Evolutionary conservation across 2,329 filamentous ascomycete species (phyloP).

Genomic region (Fulvia fulva): DNA sequence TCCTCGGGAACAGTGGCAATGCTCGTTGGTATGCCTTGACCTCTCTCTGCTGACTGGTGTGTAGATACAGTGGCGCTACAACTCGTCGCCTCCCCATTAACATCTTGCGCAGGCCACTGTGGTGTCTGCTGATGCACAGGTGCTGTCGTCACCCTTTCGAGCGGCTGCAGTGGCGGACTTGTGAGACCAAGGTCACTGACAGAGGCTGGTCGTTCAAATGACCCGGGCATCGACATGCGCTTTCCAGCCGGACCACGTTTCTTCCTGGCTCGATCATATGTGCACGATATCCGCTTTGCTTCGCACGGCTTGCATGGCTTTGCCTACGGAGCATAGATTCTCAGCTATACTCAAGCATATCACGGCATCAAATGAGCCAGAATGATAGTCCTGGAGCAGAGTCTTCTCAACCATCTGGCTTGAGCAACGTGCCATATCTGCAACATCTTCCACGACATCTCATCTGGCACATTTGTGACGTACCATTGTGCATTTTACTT

Average conservation of each 20-base stretch:
- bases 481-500: slow-evolving; percentile 39
- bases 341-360: slow-evolving; percentile 1
- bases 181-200: slow-evolving; percentile 22
- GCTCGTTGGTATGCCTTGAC: not conserved
- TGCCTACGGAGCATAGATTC: slow-evolving; percentile 13
- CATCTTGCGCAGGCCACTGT: not conserved
- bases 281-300: slow-evolving; percentile 39
- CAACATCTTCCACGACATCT: too few species aligned
- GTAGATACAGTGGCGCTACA: not conserved
- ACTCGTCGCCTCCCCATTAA: not conserved
- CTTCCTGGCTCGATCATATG: slow-evolving; percentile 41
- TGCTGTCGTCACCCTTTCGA: not conserved
- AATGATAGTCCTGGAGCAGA: too few species aligned
- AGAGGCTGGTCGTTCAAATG: slow-evolving; percentile 33
- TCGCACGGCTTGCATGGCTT: slow-evolving; percentile 38
- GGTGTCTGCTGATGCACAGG: slow-evolving; percentile 1
- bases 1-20: too few species aligned
- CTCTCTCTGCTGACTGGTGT: not conserved
- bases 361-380: too few species aligned
- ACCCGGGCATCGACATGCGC: slow-evolving; percentile 27
- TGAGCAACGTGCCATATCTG: too few species aligned
- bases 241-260: slow-evolving; percentile 38
- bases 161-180: not conserved
- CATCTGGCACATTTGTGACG: too few species aligned
- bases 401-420: too few species aligned